Base-by-base conservation (phyloP, 495 filamentous ascomycete genomes). In the Podospora australis region DNA sequence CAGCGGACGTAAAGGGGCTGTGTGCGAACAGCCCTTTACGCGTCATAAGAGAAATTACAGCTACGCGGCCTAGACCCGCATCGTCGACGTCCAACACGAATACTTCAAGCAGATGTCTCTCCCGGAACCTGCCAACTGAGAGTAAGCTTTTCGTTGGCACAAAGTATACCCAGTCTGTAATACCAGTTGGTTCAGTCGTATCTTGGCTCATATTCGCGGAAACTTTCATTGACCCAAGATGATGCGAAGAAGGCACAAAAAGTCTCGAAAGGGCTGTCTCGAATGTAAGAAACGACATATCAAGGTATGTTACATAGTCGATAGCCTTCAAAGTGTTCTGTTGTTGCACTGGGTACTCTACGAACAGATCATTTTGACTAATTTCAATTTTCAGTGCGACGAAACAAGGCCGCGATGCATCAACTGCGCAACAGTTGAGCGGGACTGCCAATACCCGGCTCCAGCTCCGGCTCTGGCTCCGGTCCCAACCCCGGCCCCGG, bases 281-380 rank as follows among this genome's bases (percentile, higher is more conserved):
- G 74, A 79, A 52, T 82, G 78, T 59, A 81, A 80, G 58, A 68
- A 69, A 46, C 62, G 78, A 20, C 74, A 76, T 38, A 74, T 80
- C 56, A 78, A 78, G 70, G 77, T 75, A 13, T 8, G 35, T n/a
- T n/a, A n/a, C n/a, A n/a, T n/a, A n/a, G n/a, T n/a, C n/a, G n/a
- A n/a, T n/a, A n/a, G n/a, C n/a, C n/a, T n/a, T n/a, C n/a, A n/a
- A n/a, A n/a, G n/a, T n/a, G n/a, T 11, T 11, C 29, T 2, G 20
- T 1, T 22, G 3, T 29, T 38, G 9, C 13, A 7, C 11, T 30
- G 9, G 23, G 9, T 43, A 3, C 23, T 16, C 0, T 6, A 9
- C 10, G 11, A 19, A 21, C 32, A 35, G 10, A 41, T 20, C 8
- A 9, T 25, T 4, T 41, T 46, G 32, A n/a, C 9, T n/a, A 36